Base-by-base conservation (phyloP, 495 filamentous ascomycete genomes). In the Podospora pseudocomata region DNA sequence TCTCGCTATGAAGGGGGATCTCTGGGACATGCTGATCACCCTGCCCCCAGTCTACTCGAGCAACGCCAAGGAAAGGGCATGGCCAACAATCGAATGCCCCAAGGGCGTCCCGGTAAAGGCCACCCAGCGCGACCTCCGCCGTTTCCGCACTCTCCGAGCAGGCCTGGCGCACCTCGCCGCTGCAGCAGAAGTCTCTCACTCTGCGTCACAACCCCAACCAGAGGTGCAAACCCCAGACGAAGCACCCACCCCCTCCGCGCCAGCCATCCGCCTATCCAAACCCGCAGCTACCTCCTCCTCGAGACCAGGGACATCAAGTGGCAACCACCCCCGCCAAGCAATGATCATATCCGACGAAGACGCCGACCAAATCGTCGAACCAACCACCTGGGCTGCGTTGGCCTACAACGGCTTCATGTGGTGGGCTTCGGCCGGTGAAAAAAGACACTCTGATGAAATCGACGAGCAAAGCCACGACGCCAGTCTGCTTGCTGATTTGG, bases 341-440 rank as follows among this genome's bases (percentile, higher is more conserved):
- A 55, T 64, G 27, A 28, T 59, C 5, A 74, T 76, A 54, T 75
- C 75, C 9, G 70, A 68, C 18, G 81, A 82, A 63, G 85, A 83
- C 32, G 80, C 79, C 53, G 85, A 86, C 44, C 72, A 76, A 39
- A 82, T 93, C 27, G 85, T 91, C 58, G 93, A 97, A 71, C 89
- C 92, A 0, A 81, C 88, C 53, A 91, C 89, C n/a, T 98, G 94
- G 95, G 83, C 92, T 0, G 91, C 92, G 6, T 85, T 97, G 15
- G 94, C 94, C 9, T 98, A 97, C 75, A 87, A 86, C 28, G 90
- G 91, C 4, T 97, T 97, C 82, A 94, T 97, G 80, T 99, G 94
- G 94, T 99, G 95, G 95, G 95, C 95, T 0, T 94, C 92, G 1
- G 95, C 95, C 0, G 95, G 95, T 60, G 95, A 98, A 78, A 88